These are phyloP conservation scores for Oropetium thomaeum DNA, from an alignment of 176 grass and related monocot species.

Conservation along the genomic window DNA sequence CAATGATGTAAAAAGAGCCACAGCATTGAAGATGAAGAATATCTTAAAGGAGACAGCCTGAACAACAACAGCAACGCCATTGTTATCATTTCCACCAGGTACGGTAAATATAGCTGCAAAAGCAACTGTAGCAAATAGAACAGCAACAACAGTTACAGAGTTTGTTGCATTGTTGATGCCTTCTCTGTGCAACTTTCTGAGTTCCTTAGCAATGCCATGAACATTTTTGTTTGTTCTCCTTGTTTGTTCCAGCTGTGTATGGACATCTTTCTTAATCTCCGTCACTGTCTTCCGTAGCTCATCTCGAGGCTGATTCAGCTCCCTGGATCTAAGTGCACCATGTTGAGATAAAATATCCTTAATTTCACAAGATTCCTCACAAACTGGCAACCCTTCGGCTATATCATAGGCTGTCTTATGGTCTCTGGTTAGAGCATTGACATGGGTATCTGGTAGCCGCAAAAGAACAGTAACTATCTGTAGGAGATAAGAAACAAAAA, in stretches of 20 bases:
- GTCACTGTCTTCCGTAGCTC: conserved; percentile 90
- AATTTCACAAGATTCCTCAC: conserved; percentile 84
- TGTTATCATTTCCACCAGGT: conserved; percentile 69
- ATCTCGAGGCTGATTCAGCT: conserved; percentile 91
- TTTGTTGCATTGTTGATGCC: conserved; percentile 97
- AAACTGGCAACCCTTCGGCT: conserved; percentile 77
- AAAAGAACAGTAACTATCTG: conserved; percentile 90
- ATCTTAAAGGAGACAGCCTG: conserved; percentile 62
- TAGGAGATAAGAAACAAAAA: conserved; percentile 18
- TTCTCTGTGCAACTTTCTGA: conserved; percentile 90
- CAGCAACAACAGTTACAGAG: conserved; percentile 93
- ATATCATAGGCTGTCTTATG: conserved; percentile 95
- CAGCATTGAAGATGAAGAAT: conserved; percentile 92
- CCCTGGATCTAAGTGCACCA: conserved; percentile 76
- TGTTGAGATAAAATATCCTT: conserved; percentile 81
- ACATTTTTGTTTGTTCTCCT: conserved; percentile 97
- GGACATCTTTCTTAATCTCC: conserved; percentile 97
- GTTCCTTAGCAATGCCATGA: conserved; percentile 89
- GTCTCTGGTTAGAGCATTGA: conserved; percentile 85
- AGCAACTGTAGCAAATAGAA: conserved; percentile 89
- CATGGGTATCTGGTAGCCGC: conserved; percentile 84
- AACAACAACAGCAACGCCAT: conserved; percentile 60
- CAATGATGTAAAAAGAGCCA: conserved; percentile 91
- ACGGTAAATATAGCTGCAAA: conserved; percentile 96
- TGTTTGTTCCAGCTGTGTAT: conserved; percentile 89